These are phyloP conservation scores for Pythium apleroticum DNA, from an alignment of 352 stramenopile genomes.

Conservation along the genomic window DNA sequence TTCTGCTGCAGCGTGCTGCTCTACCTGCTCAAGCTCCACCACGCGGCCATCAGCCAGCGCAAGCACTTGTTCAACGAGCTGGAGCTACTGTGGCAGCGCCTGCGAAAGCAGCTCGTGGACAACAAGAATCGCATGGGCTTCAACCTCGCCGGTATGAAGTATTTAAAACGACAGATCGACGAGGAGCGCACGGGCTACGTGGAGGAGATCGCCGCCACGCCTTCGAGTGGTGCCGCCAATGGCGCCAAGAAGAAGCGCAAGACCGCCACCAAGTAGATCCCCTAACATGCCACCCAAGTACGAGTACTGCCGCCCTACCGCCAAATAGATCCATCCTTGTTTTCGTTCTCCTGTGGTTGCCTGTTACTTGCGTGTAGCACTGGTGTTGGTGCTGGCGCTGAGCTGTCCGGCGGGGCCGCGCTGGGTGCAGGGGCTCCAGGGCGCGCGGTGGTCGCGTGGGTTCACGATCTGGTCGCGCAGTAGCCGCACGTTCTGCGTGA, in stretches of 20 bases:
- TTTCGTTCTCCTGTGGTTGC: conserved; percentile 9
- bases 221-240: background rate
- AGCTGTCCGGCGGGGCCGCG: background rate
- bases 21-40: conserved; percentile 75
- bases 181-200: conserved; percentile 77
- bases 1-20: conserved; percentile 87
- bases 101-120: conserved; percentile 69
- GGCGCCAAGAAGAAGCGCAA: conserved; percentile 60
- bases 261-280: conserved; percentile 8
- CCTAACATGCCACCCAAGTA: background rate
- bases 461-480: conserved; percentile 46
- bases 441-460: conserved; percentile 22
- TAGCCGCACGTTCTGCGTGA: conserved; percentile 85
- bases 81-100: conserved; percentile 73
- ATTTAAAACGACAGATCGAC: conserved; percentile 85
- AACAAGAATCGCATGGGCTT: conserved; percentile 88
- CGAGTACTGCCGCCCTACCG: background rate
- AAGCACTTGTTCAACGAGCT: conserved; percentile 72
- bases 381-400: background rate
- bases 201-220: conserved; percentile 58
- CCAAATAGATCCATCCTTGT: background rate
- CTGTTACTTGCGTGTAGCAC: background rate
- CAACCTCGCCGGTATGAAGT: conserved; percentile 85
- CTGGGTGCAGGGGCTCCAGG: conserved; percentile 37
- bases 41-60: conserved; percentile 73